Base-by-base conservation (phyloP, 1,284 basidiomycete species). In the Lentinula novae-zelandiae region DNA sequence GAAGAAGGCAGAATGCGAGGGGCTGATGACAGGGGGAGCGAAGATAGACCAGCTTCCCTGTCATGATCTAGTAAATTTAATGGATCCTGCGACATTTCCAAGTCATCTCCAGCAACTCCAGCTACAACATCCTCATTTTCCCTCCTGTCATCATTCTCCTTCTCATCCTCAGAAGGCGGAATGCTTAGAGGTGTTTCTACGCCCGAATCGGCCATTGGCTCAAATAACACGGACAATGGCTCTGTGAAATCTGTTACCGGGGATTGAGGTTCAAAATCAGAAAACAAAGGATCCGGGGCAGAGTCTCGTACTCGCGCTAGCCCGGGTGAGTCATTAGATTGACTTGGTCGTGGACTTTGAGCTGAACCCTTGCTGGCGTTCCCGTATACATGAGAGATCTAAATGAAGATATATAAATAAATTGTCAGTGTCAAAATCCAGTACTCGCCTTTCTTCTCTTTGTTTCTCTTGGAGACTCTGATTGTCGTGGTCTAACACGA, bases 31-130 rank as follows among this genome's bases (percentile, higher is more conserved):
- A 42, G 27, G 17, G 54, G 54, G 3, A 56, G 42, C n/a, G 54
- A 12, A 6, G 54, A 46, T 1, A 44, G 17, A 9, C 4, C 4
- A 31, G 4, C 0, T 55, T 34, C 20, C 8, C 34, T 31, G 10
- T 44, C 40, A 2, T 15, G 42, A 12, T n/a, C 17, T 2, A 56
- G 13, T 10, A 56, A 46, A 17, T 56, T 27, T 31, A 56, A 34
- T 46, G 42, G 54, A 12, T 56, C 54, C 54, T 56, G 54, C 27
- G 54, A 56, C 53, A 54, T 40, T 54, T 42, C 53, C 38, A 38
- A 54, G 15, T 54, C 53, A 8, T 53, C 27, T 27, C 2, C 27
- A 27, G 27, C 27, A 27, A 27, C 27, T 27, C 27, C 27, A 27
- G 27, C 27, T 3, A 27, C 27, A 27, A 27, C 3, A 27, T 27